Percentiles rank a stretch among this genome's conserved stretches.
Evolutionary conservation across 176 grass and related monocot species (phyloP).

Genomic region (Zea mays): DNA sequence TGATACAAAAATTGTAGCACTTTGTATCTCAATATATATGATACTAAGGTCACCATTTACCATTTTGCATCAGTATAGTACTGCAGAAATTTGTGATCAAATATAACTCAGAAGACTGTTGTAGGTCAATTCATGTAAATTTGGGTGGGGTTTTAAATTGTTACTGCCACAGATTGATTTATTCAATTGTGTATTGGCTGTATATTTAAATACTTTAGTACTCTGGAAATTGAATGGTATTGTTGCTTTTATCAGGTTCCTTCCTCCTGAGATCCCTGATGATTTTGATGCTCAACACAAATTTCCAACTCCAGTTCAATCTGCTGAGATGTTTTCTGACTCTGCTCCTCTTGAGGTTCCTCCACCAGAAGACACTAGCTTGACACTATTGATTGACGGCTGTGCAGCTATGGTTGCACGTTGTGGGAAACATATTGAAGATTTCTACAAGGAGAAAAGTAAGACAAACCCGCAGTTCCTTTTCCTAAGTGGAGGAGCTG

Average conservation of each 20-base stretch:
- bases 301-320: conserved; percentile 57
- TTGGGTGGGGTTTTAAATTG: neutral
- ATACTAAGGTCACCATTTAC: neutral
- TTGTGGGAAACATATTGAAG: conserved; percentile 90
- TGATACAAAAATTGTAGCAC: neutral
- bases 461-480: conserved; percentile 73
- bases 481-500: conserved; percentile 82
- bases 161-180: neutral
- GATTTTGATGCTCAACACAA: conserved; percentile 82
- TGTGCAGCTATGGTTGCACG: conserved; percentile 84
- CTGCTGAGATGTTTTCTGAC: conserved; percentile 49
- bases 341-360: conserved; percentile 65
- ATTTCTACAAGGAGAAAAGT: conserved; percentile 89
- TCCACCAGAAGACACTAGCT: conserved; percentile 74
- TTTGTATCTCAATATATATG: neutral
- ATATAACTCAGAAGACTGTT: neutral
- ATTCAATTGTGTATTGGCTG: neutral
- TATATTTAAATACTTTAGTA: neutral
- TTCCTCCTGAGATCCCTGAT: conserved; percentile 67
- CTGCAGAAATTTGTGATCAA: neutral
- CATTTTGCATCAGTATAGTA: neutral
- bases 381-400: conserved; percentile 80
- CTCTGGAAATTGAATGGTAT: conserved; percentile 4
- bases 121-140: neutral
- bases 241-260: conserved; percentile 61